These are phyloP conservation scores for Amaranthus palmeri DNA, from an alignment of 148 eudicot species.

Conservation along the genomic window DNA sequence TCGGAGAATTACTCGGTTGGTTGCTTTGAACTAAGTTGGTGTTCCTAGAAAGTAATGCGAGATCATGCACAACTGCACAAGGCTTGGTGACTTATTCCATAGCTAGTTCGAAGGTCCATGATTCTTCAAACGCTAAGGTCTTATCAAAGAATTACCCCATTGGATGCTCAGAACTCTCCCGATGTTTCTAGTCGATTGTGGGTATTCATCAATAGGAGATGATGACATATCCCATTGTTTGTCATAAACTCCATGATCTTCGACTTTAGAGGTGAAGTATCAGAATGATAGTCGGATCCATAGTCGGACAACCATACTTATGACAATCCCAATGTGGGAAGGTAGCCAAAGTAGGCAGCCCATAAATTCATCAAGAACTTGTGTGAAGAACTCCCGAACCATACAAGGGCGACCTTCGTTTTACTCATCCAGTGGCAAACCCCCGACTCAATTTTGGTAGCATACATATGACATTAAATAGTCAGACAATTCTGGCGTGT, in stretches of 20 bases:
- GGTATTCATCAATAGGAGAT: neutral
- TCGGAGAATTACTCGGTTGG: slow-evolving; percentile 5
- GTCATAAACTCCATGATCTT: neutral
- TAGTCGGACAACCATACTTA: too few relatives aligned
- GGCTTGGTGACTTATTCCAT: slow-evolving; percentile 17
- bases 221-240: neutral
- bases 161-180: neutral
- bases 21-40: slow-evolving; percentile 7
- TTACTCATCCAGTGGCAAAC: too few relatives aligned
- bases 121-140: neutral
- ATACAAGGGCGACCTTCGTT: too few relatives aligned
- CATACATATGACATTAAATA: neutral
- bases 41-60: slow-evolving; percentile 5
- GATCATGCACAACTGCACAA: slow-evolving; percentile 1
- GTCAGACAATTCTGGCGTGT: neutral
- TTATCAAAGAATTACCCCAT: neutral
- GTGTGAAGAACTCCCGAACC: too few relatives aligned
- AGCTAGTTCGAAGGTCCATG: slow-evolving; percentile 12
- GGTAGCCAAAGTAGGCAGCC: too few relatives aligned
- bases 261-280: too few relatives aligned
- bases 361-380: too few relatives aligned
- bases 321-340: too few relatives aligned
- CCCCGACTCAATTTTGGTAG: too few relatives aligned
- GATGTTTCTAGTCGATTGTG: neutral
- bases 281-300: too few relatives aligned